These are phyloP conservation scores for Nepenthes mirabilis DNA, from an alignment of 148 eudicot species.

Conservation along the genomic window DNA sequence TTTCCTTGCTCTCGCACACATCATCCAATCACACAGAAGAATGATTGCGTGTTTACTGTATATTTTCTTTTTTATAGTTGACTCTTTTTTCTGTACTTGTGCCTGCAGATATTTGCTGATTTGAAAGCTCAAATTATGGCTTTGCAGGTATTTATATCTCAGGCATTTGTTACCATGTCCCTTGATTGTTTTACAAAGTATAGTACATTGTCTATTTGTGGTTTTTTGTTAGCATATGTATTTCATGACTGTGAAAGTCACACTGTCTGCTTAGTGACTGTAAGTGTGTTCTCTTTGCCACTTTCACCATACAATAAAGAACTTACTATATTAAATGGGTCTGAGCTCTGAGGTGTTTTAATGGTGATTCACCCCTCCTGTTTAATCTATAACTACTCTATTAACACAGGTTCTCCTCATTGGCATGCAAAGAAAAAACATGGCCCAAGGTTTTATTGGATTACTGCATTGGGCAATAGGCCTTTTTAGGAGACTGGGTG, in stretches of 20 bases:
- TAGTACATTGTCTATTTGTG: too few species aligned
- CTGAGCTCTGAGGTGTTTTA: not conserved
- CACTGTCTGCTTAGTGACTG: not conserved
- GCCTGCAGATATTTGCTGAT: constrained; percentile 61
- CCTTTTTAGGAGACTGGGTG: too few species aligned
- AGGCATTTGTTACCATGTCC: not conserved
- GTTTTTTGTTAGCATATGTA: too few species aligned
- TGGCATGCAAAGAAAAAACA: too few species aligned
- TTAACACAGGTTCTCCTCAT: too few species aligned
- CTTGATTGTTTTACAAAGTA: not conserved
- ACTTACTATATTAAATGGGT: too few species aligned
- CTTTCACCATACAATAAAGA: not conserved
- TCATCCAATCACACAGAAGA: too few species aligned
- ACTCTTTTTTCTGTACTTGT: not conserved
- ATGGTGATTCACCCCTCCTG: not conserved
- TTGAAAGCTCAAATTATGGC: constrained; percentile 61
- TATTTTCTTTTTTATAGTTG: not conserved
- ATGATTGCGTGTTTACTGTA: not conserved
- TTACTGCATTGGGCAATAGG: too few species aligned
- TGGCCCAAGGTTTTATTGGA: too few species aligned
- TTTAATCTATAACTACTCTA: too few species aligned
- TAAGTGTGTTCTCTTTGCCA: not conserved
- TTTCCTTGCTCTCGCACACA: too few species aligned
- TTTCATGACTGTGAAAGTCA: too few species aligned
- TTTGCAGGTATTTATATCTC: constrained; percentile 41